Base-by-base conservation (phyloP, 2,329 filamentous ascomycete genomes). In the Monosporascus sp. region DNA sequence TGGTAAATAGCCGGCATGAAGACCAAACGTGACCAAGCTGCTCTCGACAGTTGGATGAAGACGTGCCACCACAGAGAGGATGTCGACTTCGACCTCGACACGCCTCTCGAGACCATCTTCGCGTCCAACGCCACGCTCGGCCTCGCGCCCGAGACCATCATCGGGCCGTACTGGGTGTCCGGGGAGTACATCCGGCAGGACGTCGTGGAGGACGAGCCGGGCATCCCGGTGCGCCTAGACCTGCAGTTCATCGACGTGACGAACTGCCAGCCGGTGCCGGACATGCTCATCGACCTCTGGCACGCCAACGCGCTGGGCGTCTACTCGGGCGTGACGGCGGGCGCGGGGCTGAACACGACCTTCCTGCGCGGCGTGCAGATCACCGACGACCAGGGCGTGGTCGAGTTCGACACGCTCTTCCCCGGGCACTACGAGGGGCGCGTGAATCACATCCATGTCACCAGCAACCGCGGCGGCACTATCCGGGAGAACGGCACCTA, bases 401-500 rank as follows among this genome's bases (percentile, higher is more conserved):
- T 69, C 5, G 65, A 70, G 44, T 77, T 78, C 57, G 62, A 71
- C 45, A 66, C 71, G 2, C 56, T 73, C 48, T 76, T 77, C 64
- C 75, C 75, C 0, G 76, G 76, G 3, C 74, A 78, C 63, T 78
- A 78, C 61, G 63, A 63, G 36, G 66, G 73, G n/a, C 67, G 69
- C 8, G 63, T 68, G 5, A 71, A 65, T 24, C 72, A 74, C 62
- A 69, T 71, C 43, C 72, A 75, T 56, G 59, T 71, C 26, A 60
- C 65, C 11, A 59, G 56, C 3, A 66, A 64, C 55, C 56, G 51
- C 26, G 63, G 62, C 52, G 64, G 60, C 36, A 64, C 62, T 17
- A 54, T 74, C 16, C 71, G 76, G 41, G 60, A 72, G 43, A 83
- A 83, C 68, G 73, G 74, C 59, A 83, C 80, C 47, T 60, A 65